A percentile compares a stretch with the other conserved stretches of the same genome.
phyloP scores from a whole-genome alignment of 495 filamentous ascomycete species.

The Aspergillus bridgeri region DNA sequence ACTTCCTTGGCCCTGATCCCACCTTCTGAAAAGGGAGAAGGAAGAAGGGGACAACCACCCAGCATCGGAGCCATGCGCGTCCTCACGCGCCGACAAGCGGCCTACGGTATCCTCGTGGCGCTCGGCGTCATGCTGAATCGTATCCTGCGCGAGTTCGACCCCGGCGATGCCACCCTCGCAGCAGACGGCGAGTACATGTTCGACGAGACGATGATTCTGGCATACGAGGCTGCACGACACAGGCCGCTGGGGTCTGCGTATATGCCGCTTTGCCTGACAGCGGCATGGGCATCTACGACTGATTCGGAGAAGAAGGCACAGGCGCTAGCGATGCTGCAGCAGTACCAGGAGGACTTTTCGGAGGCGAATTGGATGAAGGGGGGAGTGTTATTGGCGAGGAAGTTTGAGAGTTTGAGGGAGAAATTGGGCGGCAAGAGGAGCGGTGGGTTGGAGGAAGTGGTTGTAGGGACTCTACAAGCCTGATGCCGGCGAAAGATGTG shows the following conservation, averaged over 20 bases:
- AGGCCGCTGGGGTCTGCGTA: slow-evolving; percentile 23
- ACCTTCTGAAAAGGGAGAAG: too few species aligned
- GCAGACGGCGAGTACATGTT: slow-evolving; percentile 17
- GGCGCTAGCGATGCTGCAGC: slow-evolving; percentile 8
- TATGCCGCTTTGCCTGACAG: slow-evolving; percentile 17
- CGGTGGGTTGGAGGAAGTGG: too few species aligned
- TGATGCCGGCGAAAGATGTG: too few species aligned
- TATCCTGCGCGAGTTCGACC: slow-evolving; percentile 25
- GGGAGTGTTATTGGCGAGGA: not conserved
- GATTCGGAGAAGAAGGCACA: slow-evolving; percentile 7
- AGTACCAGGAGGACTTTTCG: slow-evolving; percentile 18
- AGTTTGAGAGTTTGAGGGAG: not conserved
- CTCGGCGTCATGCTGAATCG: slow-evolving; percentile 29
- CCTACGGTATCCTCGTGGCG: slow-evolving; percentile 20
- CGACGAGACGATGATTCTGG: slow-evolving; percentile 19
- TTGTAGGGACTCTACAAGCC: too few species aligned
- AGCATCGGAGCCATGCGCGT: not conserved
- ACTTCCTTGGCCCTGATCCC: not conserved
- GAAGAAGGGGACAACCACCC: not conserved
- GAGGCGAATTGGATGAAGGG: slow-evolving; percentile 11
- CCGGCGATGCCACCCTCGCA: slow-evolving; percentile 8
- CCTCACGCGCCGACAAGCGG: slow-evolving; percentile 23
- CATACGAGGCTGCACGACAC: slow-evolving; percentile 12
- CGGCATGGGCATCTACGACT: slow-evolving; percentile 17
- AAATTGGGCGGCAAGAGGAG: not conserved